Base-by-base conservation (phyloP, 2,329 filamentous ascomycete species). In the Aspergillus quadrilineatus region DNA sequence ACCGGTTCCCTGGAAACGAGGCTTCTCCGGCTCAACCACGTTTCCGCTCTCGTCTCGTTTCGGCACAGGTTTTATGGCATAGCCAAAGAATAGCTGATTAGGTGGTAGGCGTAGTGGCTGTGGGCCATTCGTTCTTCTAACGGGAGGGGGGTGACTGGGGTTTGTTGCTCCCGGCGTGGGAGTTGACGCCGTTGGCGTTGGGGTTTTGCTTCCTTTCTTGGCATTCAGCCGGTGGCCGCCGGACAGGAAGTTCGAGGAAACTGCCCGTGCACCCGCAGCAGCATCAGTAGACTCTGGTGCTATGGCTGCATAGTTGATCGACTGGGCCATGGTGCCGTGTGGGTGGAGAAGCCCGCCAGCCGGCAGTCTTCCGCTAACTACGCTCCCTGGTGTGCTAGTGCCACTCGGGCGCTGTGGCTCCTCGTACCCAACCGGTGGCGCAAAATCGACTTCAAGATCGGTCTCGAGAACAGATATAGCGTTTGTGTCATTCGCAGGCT, bases 31-130 rank as follows among this genome's bases (percentile, higher is more conserved):
- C 59, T 85, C 83, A 14, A 75, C 69, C 37, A 85, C 82, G 57
- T 88, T 85, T 5, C 71, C 71, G 58, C 86, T 81, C 56, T 90
- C 85, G 36, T 85, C 88, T 56, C 88, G 85, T 7, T 89, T 90
- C 78, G 91, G 92, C 42, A 95, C 81, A 0, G 93, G 93, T 73
- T 89, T 96, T 70, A 96, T 83, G 68, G 96, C 89, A 68, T 97
- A 99, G 3, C 94, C 94, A 62, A 99, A 96, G 80, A 99, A 99
- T 4, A 99, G 81, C 75, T 97, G 96, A 67, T 94, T 94, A 0
- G 89, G 88, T 0, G 90, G 84, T 50, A 99, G 73, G 29, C 94
- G 84, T 6, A 99, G 81, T 3, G 93, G 92, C 69, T 94, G 89
- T 0, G 93, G 92, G 0, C 92, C 92, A 62, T 93, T 92, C 12